Conservation (phyloP, 306 rosid species). For the Citrullus mucosospermus region DNA sequence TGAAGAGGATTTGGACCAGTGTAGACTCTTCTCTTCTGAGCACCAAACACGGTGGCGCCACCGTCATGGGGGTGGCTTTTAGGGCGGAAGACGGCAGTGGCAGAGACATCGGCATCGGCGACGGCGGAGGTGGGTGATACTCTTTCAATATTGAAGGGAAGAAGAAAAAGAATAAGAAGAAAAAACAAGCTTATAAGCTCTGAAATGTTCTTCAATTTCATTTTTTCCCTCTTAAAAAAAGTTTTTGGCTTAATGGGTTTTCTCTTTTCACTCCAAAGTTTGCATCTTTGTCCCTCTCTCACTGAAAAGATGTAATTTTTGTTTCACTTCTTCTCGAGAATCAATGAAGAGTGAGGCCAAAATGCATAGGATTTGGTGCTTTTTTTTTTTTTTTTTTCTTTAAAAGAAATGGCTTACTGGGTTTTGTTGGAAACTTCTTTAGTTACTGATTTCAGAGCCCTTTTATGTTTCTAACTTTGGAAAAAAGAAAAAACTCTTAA, state of each 20-base stretch:
- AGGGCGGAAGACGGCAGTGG: background rate
- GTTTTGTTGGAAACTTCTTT: background rate
- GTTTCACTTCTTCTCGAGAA: background rate
- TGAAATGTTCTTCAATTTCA: conserved; percentile 1
- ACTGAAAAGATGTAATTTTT: background rate
- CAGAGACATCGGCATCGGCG: background rate
- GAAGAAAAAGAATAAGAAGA: background rate
- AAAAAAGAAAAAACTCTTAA: background rate
- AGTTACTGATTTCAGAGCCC: background rate
- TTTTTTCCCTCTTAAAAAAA: background rate
- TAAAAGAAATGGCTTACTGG: background rate
- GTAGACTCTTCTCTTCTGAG: conserved; percentile 64
- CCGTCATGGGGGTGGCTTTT: background rate
- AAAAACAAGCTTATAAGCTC: background rate
- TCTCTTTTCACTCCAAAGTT: background rate
- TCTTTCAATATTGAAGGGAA: background rate
- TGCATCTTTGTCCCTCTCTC: background rate
- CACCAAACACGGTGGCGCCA: conserved; percentile 22
- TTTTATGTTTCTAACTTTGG: background rate
- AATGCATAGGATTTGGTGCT: conserved; percentile 3
- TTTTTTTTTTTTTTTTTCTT: too few species aligned
- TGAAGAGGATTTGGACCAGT: conserved; percentile 94
- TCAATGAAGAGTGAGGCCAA: background rate
- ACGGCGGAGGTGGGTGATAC: background rate
- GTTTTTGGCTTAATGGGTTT: background rate